These are phyloP conservation scores for Metschnikowia lochheadii DNA, from an alignment of 805 yeast species.

Conservation along the genomic window DNA sequence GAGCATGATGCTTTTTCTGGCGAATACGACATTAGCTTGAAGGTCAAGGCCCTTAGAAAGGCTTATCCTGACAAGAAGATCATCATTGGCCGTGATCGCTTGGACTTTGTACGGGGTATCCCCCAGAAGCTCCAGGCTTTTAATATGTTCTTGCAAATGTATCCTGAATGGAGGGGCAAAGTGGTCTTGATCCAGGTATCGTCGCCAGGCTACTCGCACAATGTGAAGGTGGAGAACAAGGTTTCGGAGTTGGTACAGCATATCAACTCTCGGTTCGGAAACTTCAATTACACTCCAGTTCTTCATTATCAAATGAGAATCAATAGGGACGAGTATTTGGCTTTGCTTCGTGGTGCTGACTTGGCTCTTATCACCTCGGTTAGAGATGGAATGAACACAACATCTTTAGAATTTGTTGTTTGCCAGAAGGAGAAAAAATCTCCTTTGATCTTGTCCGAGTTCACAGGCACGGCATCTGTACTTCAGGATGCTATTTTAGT, in stretches of 20 bases:
- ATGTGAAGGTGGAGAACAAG: constrained; percentile 68
- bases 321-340: constrained; percentile 83
- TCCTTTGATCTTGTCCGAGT: constrained; percentile 87
- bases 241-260: constrained; percentile 77
- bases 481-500: constrained; percentile 72
- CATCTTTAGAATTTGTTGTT: constrained; percentile 86
- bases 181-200: constrained; percentile 92
- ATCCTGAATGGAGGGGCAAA: constrained; percentile 85
- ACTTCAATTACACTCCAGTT: constrained; percentile 78
- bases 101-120: constrained; percentile 90
- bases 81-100: constrained; percentile 89
- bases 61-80: constrained; percentile 65
- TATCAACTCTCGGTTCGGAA: constrained; percentile 83
- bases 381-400: constrained; percentile 95
- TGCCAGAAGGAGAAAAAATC: constrained; percentile 71
- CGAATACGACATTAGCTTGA: constrained; percentile 47
- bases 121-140: constrained; percentile 89
- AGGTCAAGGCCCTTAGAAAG: constrained; percentile 60
- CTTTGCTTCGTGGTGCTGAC: constrained; percentile 85
- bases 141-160: constrained; percentile 81
- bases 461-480: constrained; percentile 81
- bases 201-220: constrained; percentile 63
- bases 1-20: constrained; percentile 54
- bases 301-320: constrained; percentile 90
- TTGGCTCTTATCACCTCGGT: constrained; percentile 84